Evolutionary conservation across 768 basidiomycete genomes (phyloP).

Genomic region (Mycena rebaudengoi): DNA sequence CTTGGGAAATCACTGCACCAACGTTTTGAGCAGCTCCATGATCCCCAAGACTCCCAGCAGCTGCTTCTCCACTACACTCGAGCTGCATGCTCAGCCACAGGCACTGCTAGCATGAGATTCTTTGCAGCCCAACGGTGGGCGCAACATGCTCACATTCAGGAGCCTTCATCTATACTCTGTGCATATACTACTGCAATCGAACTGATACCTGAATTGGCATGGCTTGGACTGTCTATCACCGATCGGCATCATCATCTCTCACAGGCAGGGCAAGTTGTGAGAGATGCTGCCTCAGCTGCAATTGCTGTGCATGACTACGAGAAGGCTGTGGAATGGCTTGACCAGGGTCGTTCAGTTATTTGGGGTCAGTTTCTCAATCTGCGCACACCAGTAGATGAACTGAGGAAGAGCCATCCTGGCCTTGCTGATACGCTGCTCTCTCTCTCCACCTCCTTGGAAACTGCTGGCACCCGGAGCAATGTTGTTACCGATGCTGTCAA

Average conservation of each 20-base stretch:
- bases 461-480: background rate
- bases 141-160: background rate
- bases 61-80: background rate
- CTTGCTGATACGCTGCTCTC: background rate
- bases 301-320: background rate
- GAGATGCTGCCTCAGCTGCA: conserved; percentile 4
- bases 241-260: conserved; percentile 14
- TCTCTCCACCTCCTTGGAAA: background rate
- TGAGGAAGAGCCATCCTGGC: background rate
- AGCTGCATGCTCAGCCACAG: background rate
- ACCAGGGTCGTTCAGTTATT: conserved; percentile 35
- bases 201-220: background rate
- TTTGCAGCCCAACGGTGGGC: background rate
- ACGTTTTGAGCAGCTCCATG: conserved; percentile 11
- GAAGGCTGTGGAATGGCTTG: conserved; percentile 33
- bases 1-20: conserved; percentile 5
- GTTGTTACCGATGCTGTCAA: background rate
- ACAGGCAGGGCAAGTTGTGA: background rate
- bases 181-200: conserved; percentile 4
- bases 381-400: background rate
- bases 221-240: conserved; percentile 10
- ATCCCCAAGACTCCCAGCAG: background rate
- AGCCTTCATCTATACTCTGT: conserved; percentile 2
- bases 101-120: background rate
- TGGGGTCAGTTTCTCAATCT: background rate